Conservation (phyloP, 495 filamentous ascomycete genomes). For the Penicillium coprophilum region DNA sequence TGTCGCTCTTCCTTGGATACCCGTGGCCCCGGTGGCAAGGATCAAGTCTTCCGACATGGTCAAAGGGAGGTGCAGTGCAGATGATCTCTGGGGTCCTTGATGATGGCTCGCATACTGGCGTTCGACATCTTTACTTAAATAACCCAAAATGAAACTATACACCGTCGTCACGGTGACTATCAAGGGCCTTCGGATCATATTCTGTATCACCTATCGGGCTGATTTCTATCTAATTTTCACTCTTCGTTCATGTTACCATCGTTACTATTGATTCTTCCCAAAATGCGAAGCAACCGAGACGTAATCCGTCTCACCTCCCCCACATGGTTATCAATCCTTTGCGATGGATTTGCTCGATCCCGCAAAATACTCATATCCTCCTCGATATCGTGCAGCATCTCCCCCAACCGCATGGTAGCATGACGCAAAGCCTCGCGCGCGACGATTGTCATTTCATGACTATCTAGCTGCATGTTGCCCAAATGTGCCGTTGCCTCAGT, state of each 20-base stretch:
- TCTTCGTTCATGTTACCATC: slow-evolving; percentile 1
- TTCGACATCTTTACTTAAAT: slow-evolving; percentile 1
- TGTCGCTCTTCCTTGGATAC: background rate
- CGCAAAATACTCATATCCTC: slow-evolving; percentile 1
- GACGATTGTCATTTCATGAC: background rate
- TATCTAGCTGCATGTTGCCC: background rate
- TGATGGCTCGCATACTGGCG: background rate
- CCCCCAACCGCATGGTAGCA: background rate
- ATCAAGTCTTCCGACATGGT: slow-evolving; percentile 1
- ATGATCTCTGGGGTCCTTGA: background rate
- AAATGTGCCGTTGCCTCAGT: background rate
- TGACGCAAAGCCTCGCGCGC: background rate
- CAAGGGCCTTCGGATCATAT: background rate
- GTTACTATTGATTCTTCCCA: background rate
- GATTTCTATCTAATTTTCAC: background rate
- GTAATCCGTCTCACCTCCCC: background rate
- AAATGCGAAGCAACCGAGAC: background rate
- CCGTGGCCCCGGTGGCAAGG: background rate
- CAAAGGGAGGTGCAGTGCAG: background rate
- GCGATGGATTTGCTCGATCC: slow-evolving; percentile 1
- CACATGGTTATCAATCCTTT: background rate
- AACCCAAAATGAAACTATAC: background rate
- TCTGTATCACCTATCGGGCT: background rate
- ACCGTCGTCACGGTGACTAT: slow-evolving; percentile 1
- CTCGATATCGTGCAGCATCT: slow-evolving; percentile 4